phyloP scores from a whole-genome alignment of 805 yeast genomes.

The Zygosaccharomyces kombuchaensis region DNA sequence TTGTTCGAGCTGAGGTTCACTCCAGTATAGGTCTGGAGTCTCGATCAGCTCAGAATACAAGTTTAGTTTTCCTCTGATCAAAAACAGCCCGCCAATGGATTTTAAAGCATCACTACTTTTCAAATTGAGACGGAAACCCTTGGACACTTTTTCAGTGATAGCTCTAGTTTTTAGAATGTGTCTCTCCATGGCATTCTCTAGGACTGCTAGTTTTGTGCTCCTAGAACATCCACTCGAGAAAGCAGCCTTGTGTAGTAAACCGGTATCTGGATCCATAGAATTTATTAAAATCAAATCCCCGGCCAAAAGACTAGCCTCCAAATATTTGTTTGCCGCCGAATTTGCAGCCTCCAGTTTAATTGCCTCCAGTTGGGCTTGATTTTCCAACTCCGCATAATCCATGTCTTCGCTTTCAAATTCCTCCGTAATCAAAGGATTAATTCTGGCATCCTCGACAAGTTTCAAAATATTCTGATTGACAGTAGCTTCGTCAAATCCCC shows the following conservation, averaged over 20 bases:
- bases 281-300: constrained; percentile 72
- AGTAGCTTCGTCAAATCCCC: constrained; percentile 67
- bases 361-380: constrained; percentile 11
- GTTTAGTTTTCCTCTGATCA: constrained; percentile 77
- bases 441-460: constrained; percentile 45
- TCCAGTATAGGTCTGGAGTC: constrained; percentile 92
- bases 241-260: constrained; percentile 74
- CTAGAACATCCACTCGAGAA: constrained; percentile 84
- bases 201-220: constrained; percentile 76
- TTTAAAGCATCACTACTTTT: constrained; percentile 58
- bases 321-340: constrained; percentile 1
- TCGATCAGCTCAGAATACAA: constrained; percentile 84
- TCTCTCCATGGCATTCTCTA: constrained; percentile 68
- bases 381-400: constrained; percentile 58
- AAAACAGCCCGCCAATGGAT: constrained; percentile 68
- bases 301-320: constrained; percentile 44
- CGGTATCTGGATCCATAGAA: constrained; percentile 43
- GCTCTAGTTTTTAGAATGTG: constrained; percentile 59
- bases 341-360: constrained; percentile 8
- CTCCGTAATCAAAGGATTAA: constrained; percentile 39
- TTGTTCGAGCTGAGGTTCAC: constrained; percentile 78
- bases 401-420: constrained; percentile 76
- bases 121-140: constrained; percentile 51
- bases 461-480: constrained; percentile 49
- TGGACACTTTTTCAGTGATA: constrained; percentile 61